Evolutionary conservation across 108 stramenopile species (phyloP).

Genomic region (Cyclotella atomus): DNA sequence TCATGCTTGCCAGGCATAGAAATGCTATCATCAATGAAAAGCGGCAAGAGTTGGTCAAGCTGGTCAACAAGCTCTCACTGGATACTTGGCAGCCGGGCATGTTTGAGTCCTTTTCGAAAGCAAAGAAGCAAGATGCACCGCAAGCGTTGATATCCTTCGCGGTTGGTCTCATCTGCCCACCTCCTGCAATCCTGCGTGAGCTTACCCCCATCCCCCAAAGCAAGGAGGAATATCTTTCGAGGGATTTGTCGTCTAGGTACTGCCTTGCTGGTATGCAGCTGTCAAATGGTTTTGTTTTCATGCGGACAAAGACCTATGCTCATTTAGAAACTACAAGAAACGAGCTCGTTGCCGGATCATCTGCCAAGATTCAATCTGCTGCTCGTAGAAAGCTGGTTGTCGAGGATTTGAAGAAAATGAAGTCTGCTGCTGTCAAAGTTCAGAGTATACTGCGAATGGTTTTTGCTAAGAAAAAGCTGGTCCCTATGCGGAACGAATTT

Average conservation of each 20-base stretch:
- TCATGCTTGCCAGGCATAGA: slow-evolving; percentile 50
- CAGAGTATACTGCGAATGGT: slow-evolving; percentile 42
- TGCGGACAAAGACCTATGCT: slow-evolving; percentile 35
- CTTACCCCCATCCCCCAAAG: slow-evolving; percentile 42
- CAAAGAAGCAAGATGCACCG: not conserved
- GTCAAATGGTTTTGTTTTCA: slow-evolving; percentile 35
- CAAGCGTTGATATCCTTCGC: not conserved
- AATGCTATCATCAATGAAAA: slow-evolving; percentile 52
- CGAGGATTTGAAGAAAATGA: slow-evolving; percentile 18
- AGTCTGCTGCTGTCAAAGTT: slow-evolving; percentile 27
- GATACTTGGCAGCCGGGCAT: slow-evolving; percentile 44
- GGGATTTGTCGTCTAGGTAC: slow-evolving; percentile 21
- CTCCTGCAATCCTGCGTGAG: slow-evolving; percentile 5
- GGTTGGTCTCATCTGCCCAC: slow-evolving; percentile 6
- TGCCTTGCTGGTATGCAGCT: slow-evolving; percentile 52
- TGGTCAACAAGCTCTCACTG: slow-evolving; percentile 40
- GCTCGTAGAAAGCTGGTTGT: slow-evolving; percentile 40
- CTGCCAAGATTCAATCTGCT: slow-evolving; percentile 49
- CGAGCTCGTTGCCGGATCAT: slow-evolving; percentile 35
- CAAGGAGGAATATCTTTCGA: slow-evolving; percentile 32
- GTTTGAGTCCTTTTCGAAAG: slow-evolving; percentile 45
- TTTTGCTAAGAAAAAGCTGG: slow-evolving; percentile 20
- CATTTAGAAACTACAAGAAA: slow-evolving; percentile 37
- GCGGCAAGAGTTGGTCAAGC: slow-evolving; percentile 34
- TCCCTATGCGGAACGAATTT: slow-evolving; percentile 29